Evolutionary conservation across 2,329 filamentous ascomycete genomes (phyloP), one percentile per base, ranked within the genome.

Genomic region (Dendryphion nanum): DNA sequence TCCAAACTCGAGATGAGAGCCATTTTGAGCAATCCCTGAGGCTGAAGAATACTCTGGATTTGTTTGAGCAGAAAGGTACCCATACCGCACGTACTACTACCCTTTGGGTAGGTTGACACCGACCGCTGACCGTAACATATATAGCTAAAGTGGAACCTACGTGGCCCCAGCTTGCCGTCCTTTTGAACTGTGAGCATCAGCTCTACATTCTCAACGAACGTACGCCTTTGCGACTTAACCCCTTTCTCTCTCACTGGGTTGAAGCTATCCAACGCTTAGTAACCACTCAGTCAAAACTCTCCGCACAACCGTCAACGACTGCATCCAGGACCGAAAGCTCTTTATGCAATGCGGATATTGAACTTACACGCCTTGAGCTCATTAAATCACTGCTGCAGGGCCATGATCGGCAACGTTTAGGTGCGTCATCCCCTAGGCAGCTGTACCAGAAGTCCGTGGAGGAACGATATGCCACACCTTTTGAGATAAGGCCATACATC

Each of bases 211-310:
- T 63, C 42, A 59, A 63, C 28, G 44, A 53, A 21, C 33, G 37
- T 4, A 64, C 52, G 2, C 50, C 56, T 13, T 47, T 68, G 5
- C 45, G 52, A 19, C 41, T 55, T 30, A 68, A 69, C 28, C 66
- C 66, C 2, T 68, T 66, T 41, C 50, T 70, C 15, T 53, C 57
- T 4, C 64, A 69, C 34, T 70, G 66, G 66, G 58, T 69, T 28
- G 63, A 68, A 44, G 53, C 58, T 1, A 38, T 66, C 4, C 49
- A 56, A 38, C 38, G 50, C 4, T 44, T 55, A 3, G 29, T 7
- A 15, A 18, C 30, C 42, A 48, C 1, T 28, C 19, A n/a, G 18
- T 7, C 30, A 28, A 13, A 24, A 32, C 6, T 20, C 23, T 13
- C 15, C 18, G 19, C 15, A 8, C 2, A 8, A 12, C 32, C 28